Evolutionary conservation across 306 rosid genomes (phyloP).

Genomic region (Prinsepia uniflora): DNA sequence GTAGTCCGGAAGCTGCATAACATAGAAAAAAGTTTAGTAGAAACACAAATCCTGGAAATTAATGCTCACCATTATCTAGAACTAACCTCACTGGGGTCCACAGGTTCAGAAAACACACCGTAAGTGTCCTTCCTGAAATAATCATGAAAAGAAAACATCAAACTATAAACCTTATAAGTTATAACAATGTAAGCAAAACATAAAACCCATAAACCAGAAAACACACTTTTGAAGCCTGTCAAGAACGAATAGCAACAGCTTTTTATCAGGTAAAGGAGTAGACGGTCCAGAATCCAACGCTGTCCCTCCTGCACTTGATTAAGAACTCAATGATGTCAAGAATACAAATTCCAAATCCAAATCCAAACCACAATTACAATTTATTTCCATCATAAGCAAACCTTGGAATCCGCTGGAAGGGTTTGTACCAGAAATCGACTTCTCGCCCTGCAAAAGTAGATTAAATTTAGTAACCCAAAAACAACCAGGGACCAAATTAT

Average conservation of each 20-base stretch:
- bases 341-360: conserved; percentile 6
- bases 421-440: conserved; percentile 41
- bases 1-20: conserved; percentile 65
- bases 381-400: conserved; percentile 21
- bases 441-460: conserved; percentile 45
- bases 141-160: conserved; percentile 16
- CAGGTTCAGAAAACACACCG: conserved; percentile 65
- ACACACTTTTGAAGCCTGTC: conserved; percentile 72
- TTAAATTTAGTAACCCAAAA: conserved; percentile 16
- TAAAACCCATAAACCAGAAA: conserved; percentile 24
- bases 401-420: conserved; percentile 43
- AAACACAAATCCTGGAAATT: conserved; percentile 17
- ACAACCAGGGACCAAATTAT: conserved; percentile 12
- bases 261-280: conserved; percentile 56
- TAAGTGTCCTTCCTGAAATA: conserved; percentile 63
- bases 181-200: conserved; percentile 28
- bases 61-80: conserved; percentile 27
- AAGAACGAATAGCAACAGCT: conserved; percentile 55
- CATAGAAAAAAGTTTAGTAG: neutral
- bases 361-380: neutral
- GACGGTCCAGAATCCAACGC: conserved; percentile 54
- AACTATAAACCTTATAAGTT: conserved; percentile 23
- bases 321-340: conserved; percentile 11
- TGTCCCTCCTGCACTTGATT: conserved; percentile 32
- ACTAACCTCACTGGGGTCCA: conserved; percentile 68